Percentiles rank a stretch among this genome's conserved stretches.
Evolutionary conservation across 1,284 basidiomycete genomes (phyloP).

Genomic region (Stygiomarasmius scandens): DNA sequence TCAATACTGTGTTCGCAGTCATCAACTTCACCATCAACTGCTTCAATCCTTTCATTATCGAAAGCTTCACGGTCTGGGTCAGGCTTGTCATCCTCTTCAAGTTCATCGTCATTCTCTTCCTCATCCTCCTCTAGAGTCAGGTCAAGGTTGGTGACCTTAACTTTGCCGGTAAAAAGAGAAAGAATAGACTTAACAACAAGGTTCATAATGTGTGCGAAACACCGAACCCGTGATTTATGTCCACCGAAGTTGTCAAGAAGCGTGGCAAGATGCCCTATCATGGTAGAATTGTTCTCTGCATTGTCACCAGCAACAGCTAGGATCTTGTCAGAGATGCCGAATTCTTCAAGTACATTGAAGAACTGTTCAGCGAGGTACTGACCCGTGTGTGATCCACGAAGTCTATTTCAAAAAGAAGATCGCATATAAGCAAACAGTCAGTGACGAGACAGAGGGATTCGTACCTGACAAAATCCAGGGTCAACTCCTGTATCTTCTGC

Average conservation of each 20-base stretch:
- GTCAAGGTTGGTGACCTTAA: neutral
- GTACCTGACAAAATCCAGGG: conserved; percentile 35
- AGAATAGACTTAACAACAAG: neutral
- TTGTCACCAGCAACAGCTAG: neutral
- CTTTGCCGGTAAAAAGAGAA: neutral
- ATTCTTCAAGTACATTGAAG: conserved; percentile 26
- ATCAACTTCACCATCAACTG: neutral
- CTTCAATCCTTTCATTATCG: neutral
- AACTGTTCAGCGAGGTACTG: conserved; percentile 30
- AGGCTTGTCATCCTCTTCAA: neutral
- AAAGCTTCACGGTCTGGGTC: neutral
- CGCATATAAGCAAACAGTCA: neutral
- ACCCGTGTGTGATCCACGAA: conserved; percentile 26
- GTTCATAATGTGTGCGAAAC: neutral
- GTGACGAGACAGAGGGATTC: conserved; percentile 3
- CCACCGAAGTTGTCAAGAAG: neutral
- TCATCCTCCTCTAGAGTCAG: neutral
- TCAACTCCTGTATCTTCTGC: conserved; percentile 26
- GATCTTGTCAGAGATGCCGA: conserved; percentile 8
- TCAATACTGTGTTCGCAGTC: neutral
- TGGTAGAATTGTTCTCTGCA: neutral
- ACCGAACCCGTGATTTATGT: neutral
- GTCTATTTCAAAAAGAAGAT: conserved; percentile 23
- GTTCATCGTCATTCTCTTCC: neutral
- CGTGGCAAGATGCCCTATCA: neutral